Evolutionary conservation across 2,329 filamentous ascomycete genomes (phyloP).

Genomic region (Aspergillus ochraceoroseus): DNA sequence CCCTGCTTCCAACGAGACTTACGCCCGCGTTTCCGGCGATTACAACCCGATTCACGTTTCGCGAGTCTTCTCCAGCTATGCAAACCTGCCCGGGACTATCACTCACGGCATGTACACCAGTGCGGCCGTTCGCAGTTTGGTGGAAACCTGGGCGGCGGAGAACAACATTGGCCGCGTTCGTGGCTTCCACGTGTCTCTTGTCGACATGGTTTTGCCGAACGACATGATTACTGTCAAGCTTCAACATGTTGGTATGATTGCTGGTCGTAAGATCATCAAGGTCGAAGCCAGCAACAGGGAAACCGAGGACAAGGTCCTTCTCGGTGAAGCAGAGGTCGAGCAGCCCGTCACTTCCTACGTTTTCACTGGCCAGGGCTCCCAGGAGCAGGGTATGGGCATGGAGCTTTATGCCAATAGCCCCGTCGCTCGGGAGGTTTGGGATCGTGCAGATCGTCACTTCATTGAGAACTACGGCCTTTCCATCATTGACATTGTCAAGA

Average conservation of each 20-base stretch:
- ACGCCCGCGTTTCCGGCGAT: slow-evolving; percentile 93
- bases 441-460: slow-evolving; percentile 94
- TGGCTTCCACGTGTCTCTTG: slow-evolving; percentile 92
- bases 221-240: slow-evolving; percentile 93
- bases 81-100: slow-evolving; percentile 91
- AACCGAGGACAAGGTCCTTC: slow-evolving; percentile 90
- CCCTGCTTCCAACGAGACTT: slow-evolving; percentile 94
- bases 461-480: slow-evolving; percentile 98
- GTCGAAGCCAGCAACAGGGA: slow-evolving; percentile 94
- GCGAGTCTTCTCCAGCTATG: slow-evolving; percentile 91
- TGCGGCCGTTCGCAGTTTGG: slow-evolving; percentile 87
- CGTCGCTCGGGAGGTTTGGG: slow-evolving; percentile 96
- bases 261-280: slow-evolving; percentile 98
- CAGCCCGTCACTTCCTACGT: slow-evolving; percentile 95
- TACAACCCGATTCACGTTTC: slow-evolving; percentile 99
- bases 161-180: slow-evolving; percentile 96
- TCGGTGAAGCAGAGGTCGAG: slow-evolving; percentile 95
- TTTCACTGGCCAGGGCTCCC: slow-evolving; percentile 96
- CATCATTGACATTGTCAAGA: slow-evolving; percentile 98
- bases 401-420: slow-evolving; percentile 90
- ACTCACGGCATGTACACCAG: slow-evolving; percentile 99
- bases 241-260: slow-evolving; percentile 95
- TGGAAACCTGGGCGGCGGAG: slow-evolving; percentile 98
- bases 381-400: slow-evolving; percentile 99
- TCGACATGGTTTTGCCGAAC: slow-evolving; percentile 98